phyloP scores from a whole-genome alignment of 176 grass and related monocot species.

The Rhynchospora tenuis region DNA sequence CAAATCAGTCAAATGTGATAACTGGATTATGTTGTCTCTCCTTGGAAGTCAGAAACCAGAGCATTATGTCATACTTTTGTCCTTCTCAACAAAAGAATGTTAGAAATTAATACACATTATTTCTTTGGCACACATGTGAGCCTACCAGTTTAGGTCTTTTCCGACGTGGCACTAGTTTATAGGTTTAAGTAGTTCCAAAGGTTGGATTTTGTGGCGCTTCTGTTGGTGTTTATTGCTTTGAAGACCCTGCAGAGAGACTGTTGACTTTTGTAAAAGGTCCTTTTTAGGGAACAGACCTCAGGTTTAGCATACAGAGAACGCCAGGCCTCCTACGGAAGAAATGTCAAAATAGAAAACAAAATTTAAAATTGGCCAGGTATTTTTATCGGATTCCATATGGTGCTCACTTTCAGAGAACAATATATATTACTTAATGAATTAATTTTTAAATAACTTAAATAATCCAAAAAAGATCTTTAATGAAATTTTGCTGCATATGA shows the following conservation, averaged over 20 bases:
- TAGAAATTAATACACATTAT: constrained; percentile 1
- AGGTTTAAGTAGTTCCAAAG: not conserved
- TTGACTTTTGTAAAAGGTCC: constrained; percentile 22
- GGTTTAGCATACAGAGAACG: constrained; percentile 24
- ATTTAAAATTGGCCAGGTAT: constrained; percentile 8
- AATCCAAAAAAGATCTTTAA: no score
- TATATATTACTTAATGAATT: not conserved
- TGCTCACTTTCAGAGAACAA: not conserved
- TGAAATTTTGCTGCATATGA: no score
- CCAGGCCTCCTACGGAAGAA: not conserved
- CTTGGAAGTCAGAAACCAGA: constrained; percentile 17
- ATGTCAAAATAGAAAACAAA: no score
- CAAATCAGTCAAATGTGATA: constrained; percentile 26
- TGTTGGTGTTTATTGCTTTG: constrained; percentile 14
- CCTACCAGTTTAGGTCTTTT: not conserved
- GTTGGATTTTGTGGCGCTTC: not conserved
- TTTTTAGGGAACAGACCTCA: constrained; percentile 25
- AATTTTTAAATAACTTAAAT: no score
- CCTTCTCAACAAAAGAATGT: constrained; percentile 24
- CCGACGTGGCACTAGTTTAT: not conserved
- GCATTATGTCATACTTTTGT: constrained; percentile 30
- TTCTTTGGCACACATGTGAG: constrained; percentile 16
- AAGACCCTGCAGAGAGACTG: constrained; percentile 15
- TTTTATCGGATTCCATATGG: not conserved
- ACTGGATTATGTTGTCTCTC: constrained; percentile 24